Evolutionary conservation across 1,284 basidiomycete species (phyloP), one percentile per base, ranked within the genome.

Genomic region (Boletus smithii): DNA sequence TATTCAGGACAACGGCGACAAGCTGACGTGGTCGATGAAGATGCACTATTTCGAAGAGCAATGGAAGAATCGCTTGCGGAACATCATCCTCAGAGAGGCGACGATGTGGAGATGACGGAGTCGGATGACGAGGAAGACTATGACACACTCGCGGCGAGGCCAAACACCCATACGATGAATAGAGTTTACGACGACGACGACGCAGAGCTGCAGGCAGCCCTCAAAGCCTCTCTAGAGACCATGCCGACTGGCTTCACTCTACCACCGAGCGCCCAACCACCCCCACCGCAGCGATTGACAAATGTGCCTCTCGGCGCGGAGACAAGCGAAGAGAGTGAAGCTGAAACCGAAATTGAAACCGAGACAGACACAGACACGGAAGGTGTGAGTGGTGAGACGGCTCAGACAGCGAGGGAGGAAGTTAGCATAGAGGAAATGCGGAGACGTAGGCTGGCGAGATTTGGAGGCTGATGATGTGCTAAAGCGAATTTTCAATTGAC

Each of bases 161-260:
- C 42, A 18, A 44, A 31, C 18, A 40, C 44, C 37, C 50, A 32
- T 32, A 13, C 33, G 8, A 46, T 55, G 39, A 51, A 58, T 42
- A 53, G 77, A 41, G 78, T 83, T 31, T 89, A 92, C 56, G 91
- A 93, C 56, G 89, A 94, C 55, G 91, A 94, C 55, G 91, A 95
- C 57, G 82, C 77, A 29, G 86, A 90, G 59, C 70, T 95, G 30
- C 88, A 94, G 66, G 88, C 89, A 18, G 92, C 92, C 11, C 69
- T 95, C 44, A 83, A 75, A 60, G 92, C 91, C 3, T 92, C 89
- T 34, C 71, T 95, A 56, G 85, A 86, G 57, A 73, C 74, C 35
- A 63, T 83, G 20, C 83, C 89, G 1, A 66, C 72, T 16, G 84
- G 74, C 27, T 84, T 74, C 61, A 58, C 55, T 18, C 52, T 74